Base-by-base conservation (phyloP, 2,329 filamentous ascomycete genomes). In the Neospermospora avenae region DNA sequence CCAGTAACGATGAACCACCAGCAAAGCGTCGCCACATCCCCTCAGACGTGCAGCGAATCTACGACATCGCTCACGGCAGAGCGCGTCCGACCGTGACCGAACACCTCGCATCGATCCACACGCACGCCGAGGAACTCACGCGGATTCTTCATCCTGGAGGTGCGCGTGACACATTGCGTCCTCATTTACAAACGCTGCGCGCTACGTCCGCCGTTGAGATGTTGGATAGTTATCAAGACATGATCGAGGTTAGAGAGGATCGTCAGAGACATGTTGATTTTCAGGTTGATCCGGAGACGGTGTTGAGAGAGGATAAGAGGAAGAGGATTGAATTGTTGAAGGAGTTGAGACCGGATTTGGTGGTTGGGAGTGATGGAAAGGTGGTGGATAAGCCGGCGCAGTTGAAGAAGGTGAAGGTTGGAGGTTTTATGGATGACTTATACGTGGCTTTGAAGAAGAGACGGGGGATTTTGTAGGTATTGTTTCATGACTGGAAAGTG, bases 201-300 rank as follows among this genome's bases (percentile, higher is more conserved):
- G 20, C 41, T 24, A 49, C n/a, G 3, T 55, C 53, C 4, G 58
- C 31, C 11, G 20, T 44, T 2, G 61, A 63, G 31, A 60, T 63
- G 2, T 14, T 60, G 28, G 49, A 60, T 42, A 63, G 55, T 44
- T 44, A 56, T 10, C 10, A 57, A 10, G 54, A 59, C 55, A 18
- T 58, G 44, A 35, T 52, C 10, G 57, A 61, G 24, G 41, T 42
- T 3, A 24, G 44, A 31, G 55, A 37, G 11, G 48, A 61, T 45
- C 42, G 44, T 6, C 49, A 41, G 35, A 37, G 35, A 14, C 5
- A 22, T 25, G n/a, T 53, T 11, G 34, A 53, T 18, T 5, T 53
- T 18, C 34, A 37, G 18, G 49, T 53, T 53, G 49, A 53, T 25
- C 20, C 49, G 13, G 34, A 25, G 20, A 22, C 4, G 18, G 35